Evolutionary conservation across 2,329 filamentous ascomycete species (phyloP).

Genomic region (Hypoxylon sp.): DNA sequence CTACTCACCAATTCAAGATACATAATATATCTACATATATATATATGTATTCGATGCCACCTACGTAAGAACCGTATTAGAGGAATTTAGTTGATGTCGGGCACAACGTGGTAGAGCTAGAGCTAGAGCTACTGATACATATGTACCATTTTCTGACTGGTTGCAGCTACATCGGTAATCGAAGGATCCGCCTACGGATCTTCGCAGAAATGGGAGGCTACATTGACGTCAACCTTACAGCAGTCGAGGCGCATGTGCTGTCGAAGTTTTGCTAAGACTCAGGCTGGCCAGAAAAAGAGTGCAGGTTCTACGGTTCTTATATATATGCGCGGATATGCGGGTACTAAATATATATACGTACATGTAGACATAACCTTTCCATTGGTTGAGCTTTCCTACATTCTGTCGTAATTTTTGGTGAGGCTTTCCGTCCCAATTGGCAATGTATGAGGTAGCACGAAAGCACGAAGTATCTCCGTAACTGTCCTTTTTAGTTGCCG

Average conservation of each 20-base stretch:
- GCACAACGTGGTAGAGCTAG: not conserved
- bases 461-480: constrained; percentile 35
- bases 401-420: constrained; percentile 37
- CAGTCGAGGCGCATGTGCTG: constrained; percentile 7
- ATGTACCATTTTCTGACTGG: not conserved
- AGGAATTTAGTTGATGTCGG: constrained; percentile 1
- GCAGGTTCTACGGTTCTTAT: constrained; percentile 9
- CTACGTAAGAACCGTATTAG: constrained; percentile 5
- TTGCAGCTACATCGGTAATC: not conserved
- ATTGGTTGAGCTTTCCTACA: constrained; percentile 24
- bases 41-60: no score
- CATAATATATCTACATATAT: no score
- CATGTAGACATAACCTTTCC: not conserved
- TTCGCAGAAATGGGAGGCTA: constrained; percentile 14
- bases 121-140: not conserved
- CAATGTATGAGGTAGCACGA: constrained; percentile 13
- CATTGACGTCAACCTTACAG: constrained; percentile 37
- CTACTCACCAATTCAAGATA: no score
- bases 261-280: not conserved
- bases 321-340: constrained; percentile 31
- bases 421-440: constrained; percentile 36
- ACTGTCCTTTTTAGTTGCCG: constrained; percentile 30
- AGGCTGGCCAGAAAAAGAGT: constrained; percentile 18
- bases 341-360: constrained; percentile 32
- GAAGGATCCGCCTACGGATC: not conserved